These are phyloP conservation scores for Hymenoscyphus infarciens DNA, from an alignment of 2,329 filamentous ascomycete species.

Conservation along the genomic window DNA sequence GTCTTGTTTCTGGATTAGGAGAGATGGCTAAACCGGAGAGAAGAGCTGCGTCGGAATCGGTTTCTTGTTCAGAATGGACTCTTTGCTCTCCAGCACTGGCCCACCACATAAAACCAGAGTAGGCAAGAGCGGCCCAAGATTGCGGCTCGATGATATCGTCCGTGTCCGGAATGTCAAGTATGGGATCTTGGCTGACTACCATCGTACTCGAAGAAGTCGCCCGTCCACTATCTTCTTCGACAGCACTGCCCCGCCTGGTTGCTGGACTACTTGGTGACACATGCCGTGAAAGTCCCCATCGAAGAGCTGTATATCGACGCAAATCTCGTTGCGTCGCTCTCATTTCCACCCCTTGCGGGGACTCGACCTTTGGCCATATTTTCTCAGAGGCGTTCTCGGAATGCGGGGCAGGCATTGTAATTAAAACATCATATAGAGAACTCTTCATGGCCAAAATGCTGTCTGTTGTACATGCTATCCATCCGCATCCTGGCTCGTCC, in stretches of 20 bases:
- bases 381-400: constrained; percentile 55
- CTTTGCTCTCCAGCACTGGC: constrained; percentile 74
- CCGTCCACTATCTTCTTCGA: constrained; percentile 26
- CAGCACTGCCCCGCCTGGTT: constrained; percentile 13
- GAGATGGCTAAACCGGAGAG: constrained; percentile 49
- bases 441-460: constrained; percentile 85
- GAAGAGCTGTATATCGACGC: constrained; percentile 70
- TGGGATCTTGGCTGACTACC: constrained; percentile 37
- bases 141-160: constrained; percentile 59
- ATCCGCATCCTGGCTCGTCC: constrained; percentile 59
- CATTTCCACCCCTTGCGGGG: constrained; percentile 59
- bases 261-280: constrained; percentile 20
- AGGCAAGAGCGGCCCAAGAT: constrained; percentile 72
- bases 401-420: constrained; percentile 70
- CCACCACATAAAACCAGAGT: constrained; percentile 87
- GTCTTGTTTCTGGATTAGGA: constrained; percentile 23
- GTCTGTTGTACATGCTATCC: constrained; percentile 95
- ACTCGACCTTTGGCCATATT: constrained; percentile 74
- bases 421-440: constrained; percentile 82
- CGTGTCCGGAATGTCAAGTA: constrained; percentile 44
- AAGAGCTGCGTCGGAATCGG: constrained; percentile 52
- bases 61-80: constrained; percentile 57
- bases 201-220: constrained; percentile 26
- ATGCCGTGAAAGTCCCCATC: constrained; percentile 54
- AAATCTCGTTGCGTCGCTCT: constrained; percentile 90